Base-by-base conservation (phyloP, 352 stramenopile genomes). In the Sclerospora graminicola region DNA sequence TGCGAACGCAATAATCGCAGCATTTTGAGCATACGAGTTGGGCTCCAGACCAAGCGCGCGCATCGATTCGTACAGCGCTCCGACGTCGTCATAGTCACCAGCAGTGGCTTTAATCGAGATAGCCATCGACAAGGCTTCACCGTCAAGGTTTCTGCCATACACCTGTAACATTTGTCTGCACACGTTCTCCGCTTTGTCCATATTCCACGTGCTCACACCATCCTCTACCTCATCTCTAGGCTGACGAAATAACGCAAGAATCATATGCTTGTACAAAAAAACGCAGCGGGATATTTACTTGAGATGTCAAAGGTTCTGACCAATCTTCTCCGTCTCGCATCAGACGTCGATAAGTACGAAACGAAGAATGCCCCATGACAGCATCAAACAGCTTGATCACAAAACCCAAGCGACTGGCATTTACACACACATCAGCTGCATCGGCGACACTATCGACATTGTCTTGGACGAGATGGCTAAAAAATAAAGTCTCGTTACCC, bases 1-100 rank as follows among this genome's bases (percentile, higher is more conserved):
- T 14, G 80, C 87, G 46, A 86, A 89, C 1, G 77, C 77, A 5
- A 66, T 53, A 43, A 89, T 72, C 5, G 77, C 75, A 8, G 80
- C 80, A 39, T 89, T 88, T 42, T 71, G 71, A 18, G 77, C 80
- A 33, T 87, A 91, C 35, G 77, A 71, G 45, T 91, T 91, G 16
- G 75, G 72, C 53, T 54, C 33, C 6, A 89, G 51, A 1, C 45
- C 46, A 27, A 85, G 63, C 19, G 63, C 54, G 24, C 78, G 66
- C 77, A 83, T 88, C 11, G 64, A 79, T 43, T 88, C 66, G 48
- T 81, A 89, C 9, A 91, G 48, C 19, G 74, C 73, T 29, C 82
- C 57, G 9, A 91, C 73, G 37, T 89, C 74, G 35, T 85, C 73
- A 48, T 91, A 63, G 50, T 89, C 77, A 2, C 75, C 66, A 0